Evolutionary conservation across 2,329 filamentous ascomycete genomes (phyloP), one percentile per base, ranked within the genome.

Genomic region (Talaromyces sp.): DNA sequence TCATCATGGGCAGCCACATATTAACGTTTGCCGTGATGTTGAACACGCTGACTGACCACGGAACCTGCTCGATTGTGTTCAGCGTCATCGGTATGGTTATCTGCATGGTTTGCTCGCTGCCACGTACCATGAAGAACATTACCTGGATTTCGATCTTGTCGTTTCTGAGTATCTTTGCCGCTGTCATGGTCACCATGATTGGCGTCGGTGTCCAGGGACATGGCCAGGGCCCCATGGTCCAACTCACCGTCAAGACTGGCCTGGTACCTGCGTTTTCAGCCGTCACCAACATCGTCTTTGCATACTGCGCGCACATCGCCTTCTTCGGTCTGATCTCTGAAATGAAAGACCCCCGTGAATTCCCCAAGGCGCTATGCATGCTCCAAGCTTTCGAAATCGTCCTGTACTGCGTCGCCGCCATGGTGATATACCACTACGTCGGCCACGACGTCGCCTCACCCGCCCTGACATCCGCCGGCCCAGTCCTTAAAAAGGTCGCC

Each of bases 1-100:
- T 91, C 75, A 84, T 89, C 64, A 86, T 88, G 73, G 87, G 83
- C 33, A 88, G 86, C n/a, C 89, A 91, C 73, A 82, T 88, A 60
- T 75, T 90, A 65, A 89, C 87, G 0, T 89, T 89, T 65, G 83
- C 82, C 33, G 86, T 90, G 67, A 88, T 88, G 71, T 83, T 90
- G 73, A 86, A 86, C 66, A 85, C 82, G 57, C 77, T 91, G 44
- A 86, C 85, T 13, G 75, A 84, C 1, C 81, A 88, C 63, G 83
- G 80, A 0, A 80, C 82, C 0, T 90, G 87, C 73, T 86, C 85
- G 4, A 84, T 89, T 60, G 77, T 85, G 1, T 89, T 85, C 75
- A 83, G 80, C 8, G 75, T 85, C n/a, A 76, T 86, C 1, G 86
- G 85, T 0, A 69, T 87, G 59, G 68, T 81, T 2, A 69, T 90